These are phyloP conservation scores for Scopulariopsis brevicaulis DNA, from an alignment of 2,329 filamentous ascomycete species.

Conservation along the genomic window DNA sequence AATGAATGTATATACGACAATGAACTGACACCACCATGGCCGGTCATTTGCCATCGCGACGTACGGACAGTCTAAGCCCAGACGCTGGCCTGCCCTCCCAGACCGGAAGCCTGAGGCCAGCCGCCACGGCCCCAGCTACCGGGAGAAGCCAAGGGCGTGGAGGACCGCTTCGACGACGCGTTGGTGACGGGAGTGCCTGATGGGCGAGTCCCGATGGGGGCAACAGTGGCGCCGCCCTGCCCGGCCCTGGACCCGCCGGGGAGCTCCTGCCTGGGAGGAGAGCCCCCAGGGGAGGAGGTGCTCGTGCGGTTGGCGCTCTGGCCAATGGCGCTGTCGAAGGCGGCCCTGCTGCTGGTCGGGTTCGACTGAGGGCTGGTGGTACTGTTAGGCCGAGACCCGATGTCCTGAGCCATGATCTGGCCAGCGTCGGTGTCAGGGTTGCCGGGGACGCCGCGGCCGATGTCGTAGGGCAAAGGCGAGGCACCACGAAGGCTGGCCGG, in stretches of 20 bases:
- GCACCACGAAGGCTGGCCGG: conserved; percentile 58
- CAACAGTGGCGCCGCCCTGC: conserved; percentile 53
- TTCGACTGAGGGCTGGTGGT: conserved; percentile 73
- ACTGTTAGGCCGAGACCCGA: conserved; percentile 55
- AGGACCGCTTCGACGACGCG: conserved; percentile 62
- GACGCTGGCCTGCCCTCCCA: conserved; percentile 84
- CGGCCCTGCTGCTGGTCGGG: conserved; percentile 40
- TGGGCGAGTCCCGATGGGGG: conserved; percentile 87
- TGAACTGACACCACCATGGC: neutral
- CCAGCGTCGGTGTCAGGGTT: conserved; percentile 28
- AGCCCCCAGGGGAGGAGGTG: conserved; percentile 71
- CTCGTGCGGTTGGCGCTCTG: conserved; percentile 68
- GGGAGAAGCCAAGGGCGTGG: conserved; percentile 85
- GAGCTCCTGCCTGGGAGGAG: conserved; percentile 60
- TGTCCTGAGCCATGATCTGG: conserved; percentile 27
- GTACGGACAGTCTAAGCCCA: conserved; percentile 59
- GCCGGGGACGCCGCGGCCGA: conserved; percentile 27
- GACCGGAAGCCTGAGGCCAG: conserved; percentile 72
- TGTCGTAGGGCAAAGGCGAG: conserved; percentile 65
- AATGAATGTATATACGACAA: conserved; percentile 2
- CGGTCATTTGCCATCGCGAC: neutral
- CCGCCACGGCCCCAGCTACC: conserved; percentile 73
- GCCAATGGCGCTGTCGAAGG: conserved; percentile 45
- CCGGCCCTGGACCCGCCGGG: conserved; percentile 39
- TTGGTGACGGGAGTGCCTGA: conserved; percentile 39